Percentiles rank a stretch among this genome's conserved stretches.
phyloP scores from a whole-genome alignment of 2,329 filamentous ascomycete species.

The Fusarium clavum region DNA sequence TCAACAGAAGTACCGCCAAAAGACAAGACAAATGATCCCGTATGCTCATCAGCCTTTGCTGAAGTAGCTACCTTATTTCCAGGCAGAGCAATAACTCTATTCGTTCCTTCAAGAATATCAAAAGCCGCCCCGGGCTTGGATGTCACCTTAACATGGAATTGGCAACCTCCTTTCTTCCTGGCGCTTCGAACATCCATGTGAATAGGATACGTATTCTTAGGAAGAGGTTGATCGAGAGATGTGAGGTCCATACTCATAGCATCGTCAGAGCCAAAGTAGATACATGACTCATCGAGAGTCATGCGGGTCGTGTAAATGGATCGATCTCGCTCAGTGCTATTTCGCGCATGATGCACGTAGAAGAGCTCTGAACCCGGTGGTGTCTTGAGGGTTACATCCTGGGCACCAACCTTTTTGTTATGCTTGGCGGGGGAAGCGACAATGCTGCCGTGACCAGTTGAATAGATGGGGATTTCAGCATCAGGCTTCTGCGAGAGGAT shows the following conservation, averaged over 20 bases:
- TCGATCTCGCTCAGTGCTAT: constrained; percentile 44
- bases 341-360: constrained; percentile 52
- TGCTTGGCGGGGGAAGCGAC: constrained; percentile 48
- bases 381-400: constrained; percentile 49
- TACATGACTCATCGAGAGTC: constrained; percentile 39
- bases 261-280: constrained; percentile 45
- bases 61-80: neutral
- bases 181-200: constrained; percentile 33
- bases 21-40: constrained; percentile 7
- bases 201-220: constrained; percentile 48
- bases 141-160: constrained; percentile 11
- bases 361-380: constrained; percentile 50
- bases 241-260: constrained; percentile 49
- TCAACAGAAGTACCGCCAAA: constrained; percentile 6
- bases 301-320: constrained; percentile 52
- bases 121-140: constrained; percentile 27
- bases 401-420: constrained; percentile 40
- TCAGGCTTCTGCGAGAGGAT: constrained; percentile 49
- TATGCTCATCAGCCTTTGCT: neutral
- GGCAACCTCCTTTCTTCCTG: neutral
- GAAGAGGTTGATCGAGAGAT: constrained; percentile 48
- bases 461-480: constrained; percentile 48
- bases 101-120: constrained; percentile 32
- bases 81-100: constrained; percentile 27
- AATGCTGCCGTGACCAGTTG: constrained; percentile 52